Evolutionary conservation across 2,329 filamentous ascomycete species (phyloP).

Genomic region (Calonectria henricotiae): DNA sequence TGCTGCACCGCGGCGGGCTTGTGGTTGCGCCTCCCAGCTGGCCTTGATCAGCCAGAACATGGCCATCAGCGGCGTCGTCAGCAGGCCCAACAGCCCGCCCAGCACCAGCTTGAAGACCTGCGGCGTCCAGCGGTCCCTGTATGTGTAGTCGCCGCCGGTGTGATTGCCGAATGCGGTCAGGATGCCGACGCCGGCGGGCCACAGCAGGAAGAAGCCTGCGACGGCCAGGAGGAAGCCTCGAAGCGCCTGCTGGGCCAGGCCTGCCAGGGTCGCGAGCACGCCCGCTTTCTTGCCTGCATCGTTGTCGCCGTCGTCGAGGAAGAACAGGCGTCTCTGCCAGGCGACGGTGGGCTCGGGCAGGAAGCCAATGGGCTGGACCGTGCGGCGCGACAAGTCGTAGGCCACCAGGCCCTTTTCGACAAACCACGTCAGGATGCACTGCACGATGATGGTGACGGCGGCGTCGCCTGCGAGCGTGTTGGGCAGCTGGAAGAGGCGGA

Average conservation of each 20-base stretch:
- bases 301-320: conserved; percentile 23
- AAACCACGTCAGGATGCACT: conserved; percentile 69
- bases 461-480: conserved; percentile 68
- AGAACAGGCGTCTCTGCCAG: conserved; percentile 61
- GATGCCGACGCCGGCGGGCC: conserved; percentile 63
- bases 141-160: conserved; percentile 63
- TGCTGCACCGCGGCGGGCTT: neutral
- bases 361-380: conserved; percentile 66
- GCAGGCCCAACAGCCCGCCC: conserved; percentile 64
- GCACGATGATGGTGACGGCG: conserved; percentile 68
- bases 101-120: conserved; percentile 68
- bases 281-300: neutral
- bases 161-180: conserved; percentile 59
- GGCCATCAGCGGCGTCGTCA: conserved; percentile 67
- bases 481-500: conserved; percentile 67
- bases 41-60: conserved; percentile 68
- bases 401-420: conserved; percentile 67
- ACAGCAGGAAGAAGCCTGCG: conserved; percentile 62
- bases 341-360: conserved; percentile 56
- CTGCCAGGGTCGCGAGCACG: neutral
- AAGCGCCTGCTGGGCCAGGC: conserved; percentile 53
- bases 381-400: conserved; percentile 63
- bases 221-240: conserved; percentile 54
- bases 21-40: conserved; percentile 59
- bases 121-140: conserved; percentile 62